Base-by-base conservation (phyloP, 2,329 filamentous ascomycete species). In the Aspergillus costaricaensis region DNA sequence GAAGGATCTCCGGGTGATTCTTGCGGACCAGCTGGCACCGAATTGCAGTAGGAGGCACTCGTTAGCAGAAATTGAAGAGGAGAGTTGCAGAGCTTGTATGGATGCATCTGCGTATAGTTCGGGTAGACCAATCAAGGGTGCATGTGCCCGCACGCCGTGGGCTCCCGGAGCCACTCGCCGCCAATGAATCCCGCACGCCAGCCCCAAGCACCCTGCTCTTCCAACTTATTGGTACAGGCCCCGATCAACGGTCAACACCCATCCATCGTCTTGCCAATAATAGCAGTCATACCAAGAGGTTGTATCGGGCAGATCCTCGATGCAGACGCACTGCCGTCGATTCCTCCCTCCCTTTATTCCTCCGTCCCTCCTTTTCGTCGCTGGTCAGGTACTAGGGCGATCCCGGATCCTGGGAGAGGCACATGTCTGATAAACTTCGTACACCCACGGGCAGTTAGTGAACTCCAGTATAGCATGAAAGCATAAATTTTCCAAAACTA, bases 91-190 rank as follows among this genome's bases (percentile, higher is more conserved):
- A 23, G 21, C 25, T 48, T 50, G 32, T 36, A 36, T 12, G 12
- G 12, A 36, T 36, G 32, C 57, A 59, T 52, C 32, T 44, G 41
- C 30, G 55, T 59, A 63, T 58, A 57, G 25, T 48, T 55, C 57
- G 59, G 60, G 21, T 63, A 54, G 21, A 15, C 67, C 67, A 68
- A 68, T 68, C 61, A 67, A 27, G 49, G 53, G 27, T 52, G 38
- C 36, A 5, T 36, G 38, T 65, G 55, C 55, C 60, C 21, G 62
- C 67, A 68, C 67, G 67, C 64, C 66, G 61, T 57, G 50, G 55
- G 54, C 55, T 25, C 39, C 8, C 38, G 10, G 27, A 19, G 12
- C 27, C 53, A 30, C 39, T 30, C 39, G 8, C 39, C 39, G 17
- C 53, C 53, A 55, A 55, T 55, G 9, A 30, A 30, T 44, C 53